Conservation (phyloP, 305 asterid genomes). For the Solanum hybrid region DNA sequence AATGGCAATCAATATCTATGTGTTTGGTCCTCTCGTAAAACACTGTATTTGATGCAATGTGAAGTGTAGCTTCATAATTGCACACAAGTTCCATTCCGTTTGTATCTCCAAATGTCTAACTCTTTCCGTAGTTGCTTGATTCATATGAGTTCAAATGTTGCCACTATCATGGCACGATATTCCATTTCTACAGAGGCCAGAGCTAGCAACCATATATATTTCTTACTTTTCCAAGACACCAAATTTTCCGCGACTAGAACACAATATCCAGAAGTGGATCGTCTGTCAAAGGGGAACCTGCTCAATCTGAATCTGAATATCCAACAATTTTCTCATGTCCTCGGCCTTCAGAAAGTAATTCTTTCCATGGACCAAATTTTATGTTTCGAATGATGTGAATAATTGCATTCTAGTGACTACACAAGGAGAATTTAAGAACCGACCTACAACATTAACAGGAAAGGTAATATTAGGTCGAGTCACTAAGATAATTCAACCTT, state of each 20-base stretch:
- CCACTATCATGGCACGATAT: not conserved
- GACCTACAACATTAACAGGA: not conserved
- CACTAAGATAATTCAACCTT: not conserved
- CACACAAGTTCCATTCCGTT: not conserved
- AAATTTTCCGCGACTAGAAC: not conserved
- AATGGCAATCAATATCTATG: not conserved
- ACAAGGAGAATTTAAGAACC: not conserved
- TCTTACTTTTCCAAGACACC: not conserved
- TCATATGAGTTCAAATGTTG: not conserved
- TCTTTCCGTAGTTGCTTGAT: not conserved
- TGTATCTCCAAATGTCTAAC: not conserved
- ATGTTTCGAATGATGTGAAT: not conserved
- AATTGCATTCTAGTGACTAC: not conserved
- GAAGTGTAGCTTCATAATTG: not conserved
- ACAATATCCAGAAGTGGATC: not conserved
- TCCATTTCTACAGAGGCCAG: not conserved
- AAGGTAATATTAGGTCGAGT: not conserved
- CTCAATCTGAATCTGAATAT: no score
- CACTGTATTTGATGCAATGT: not conserved
- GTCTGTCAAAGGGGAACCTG: no score
- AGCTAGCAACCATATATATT: not conserved
- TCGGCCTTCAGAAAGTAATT: not conserved
- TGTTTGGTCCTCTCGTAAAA: not conserved
- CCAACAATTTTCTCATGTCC: not conserved
- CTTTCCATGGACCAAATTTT: not conserved